A percentile compares a stretch with the other conserved stretches of the same genome.
phyloP scores from a whole-genome alignment of 2,329 filamentous ascomycete species.

The Xylaria arbuscula region DNA sequence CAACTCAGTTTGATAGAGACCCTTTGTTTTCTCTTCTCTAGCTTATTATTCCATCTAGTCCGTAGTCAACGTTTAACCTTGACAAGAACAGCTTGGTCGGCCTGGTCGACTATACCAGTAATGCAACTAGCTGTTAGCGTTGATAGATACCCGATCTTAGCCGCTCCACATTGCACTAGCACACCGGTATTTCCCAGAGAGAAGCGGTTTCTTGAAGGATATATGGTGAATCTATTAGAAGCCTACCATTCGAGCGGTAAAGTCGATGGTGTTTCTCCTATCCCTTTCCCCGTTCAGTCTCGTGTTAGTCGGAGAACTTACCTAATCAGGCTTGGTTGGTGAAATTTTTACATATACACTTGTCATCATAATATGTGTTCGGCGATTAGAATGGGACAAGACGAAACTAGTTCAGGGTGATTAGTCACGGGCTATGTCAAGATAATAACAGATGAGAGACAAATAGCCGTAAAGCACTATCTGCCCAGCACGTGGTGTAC shows the following conservation, averaged over 20 bases:
- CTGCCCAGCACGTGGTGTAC: no score
- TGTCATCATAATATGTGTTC: constrained; percentile 2
- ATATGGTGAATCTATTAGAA: background rate
- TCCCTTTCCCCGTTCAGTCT: background rate
- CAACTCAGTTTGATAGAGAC: background rate
- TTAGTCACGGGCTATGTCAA: background rate
- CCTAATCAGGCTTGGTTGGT: constrained; percentile 7
- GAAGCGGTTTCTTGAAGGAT: background rate
- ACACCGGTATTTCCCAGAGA: background rate
- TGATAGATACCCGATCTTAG: no score
- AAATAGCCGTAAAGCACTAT: background rate
- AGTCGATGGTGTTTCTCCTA: background rate
- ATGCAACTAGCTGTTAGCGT: background rate
- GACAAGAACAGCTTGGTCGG: background rate
- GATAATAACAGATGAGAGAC: background rate
- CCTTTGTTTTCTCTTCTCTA: background rate
- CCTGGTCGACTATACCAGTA: background rate
- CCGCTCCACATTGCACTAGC: background rate
- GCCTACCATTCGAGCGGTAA: background rate
- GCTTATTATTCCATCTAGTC: background rate
- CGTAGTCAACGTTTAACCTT: background rate
- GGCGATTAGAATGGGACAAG: constrained; percentile 2
- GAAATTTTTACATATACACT: background rate
- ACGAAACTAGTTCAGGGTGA: background rate
- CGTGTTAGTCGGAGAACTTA: background rate